Evolutionary conservation across 116 monocot species (phyloP), one percentile per base, ranked within the genome.

Genomic region (Dioscorea cayenensis): DNA sequence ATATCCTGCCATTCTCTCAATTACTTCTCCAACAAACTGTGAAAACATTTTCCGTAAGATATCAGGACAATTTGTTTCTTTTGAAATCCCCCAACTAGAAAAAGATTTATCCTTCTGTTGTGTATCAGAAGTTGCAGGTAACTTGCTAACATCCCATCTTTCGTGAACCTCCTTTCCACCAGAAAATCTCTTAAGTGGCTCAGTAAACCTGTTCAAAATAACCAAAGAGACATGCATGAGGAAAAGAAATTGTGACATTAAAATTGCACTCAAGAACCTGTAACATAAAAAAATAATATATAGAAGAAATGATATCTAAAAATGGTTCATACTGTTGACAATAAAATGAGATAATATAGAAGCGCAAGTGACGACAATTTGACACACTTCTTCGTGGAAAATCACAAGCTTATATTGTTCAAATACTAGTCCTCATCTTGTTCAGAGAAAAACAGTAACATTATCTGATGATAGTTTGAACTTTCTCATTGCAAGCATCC

Each of bases 1-100:
- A 76, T 86, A 85, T 65, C 93, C 92, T 70, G 84, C 78, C 95
- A 96, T 96, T 71, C 84, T 87, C 72, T 92, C 95, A 72, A 96
- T 87, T 73, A 96, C 79, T 74, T 96, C 92, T 63, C 85, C 85
- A 51, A 92, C 72, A 72, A 92, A 90, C 63, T 90, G 82, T 16
- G 92, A 84, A 67, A 92, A 92, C 23, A 92, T 43, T 62, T 73
- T 81, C 61, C 90, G 77, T 75, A 96, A 76, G 65, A 85, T 73
- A 79, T 51, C 67, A 21, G 37, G 27, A 78, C 72, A 50, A 25
- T 68, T 60, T 9, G 51, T 20, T 48, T n/a, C 55, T n/a, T 74
- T 63, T 50, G 61, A 67, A 66, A 76, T 16, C 67, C 73, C 86
- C 51, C 50, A 49, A 78, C 63, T 64, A 52, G 67, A 67, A 27